Base-by-base conservation (phyloP, 371 early-diverging fungal species). In the Mortierella polycephala region DNA sequence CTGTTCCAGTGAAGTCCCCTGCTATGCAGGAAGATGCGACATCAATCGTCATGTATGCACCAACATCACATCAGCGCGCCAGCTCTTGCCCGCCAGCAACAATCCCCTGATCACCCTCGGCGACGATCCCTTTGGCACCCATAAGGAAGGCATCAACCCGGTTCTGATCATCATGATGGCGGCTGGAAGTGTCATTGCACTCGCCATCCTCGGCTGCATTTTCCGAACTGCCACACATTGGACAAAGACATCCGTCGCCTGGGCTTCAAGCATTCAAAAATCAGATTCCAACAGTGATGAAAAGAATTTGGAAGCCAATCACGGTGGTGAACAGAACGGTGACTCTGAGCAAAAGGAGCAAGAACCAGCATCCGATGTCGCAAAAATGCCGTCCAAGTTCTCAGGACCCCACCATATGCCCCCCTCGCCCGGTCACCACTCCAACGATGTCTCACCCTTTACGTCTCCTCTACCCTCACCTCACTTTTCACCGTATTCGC, bases 1-100 rank as follows among this genome's bases (percentile, higher is more conserved):
- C 50, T 77, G 79, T 20, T 77, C 79, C 10, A 60, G 23, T 8
- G 58, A 61, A n/a, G 79, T 77, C 12, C 73, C 79, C n/a, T 77
- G 79, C 21, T 77, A 72, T 62, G 72, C 69, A 7, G 79, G 79
- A 0, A 23, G 13, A 0, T 77, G 79, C 44, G 79, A 77, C 39
- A 40, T 20, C 16, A 45, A 52, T 13, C 47, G 62, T 2, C 49
- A 72, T 60, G 72, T 77, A 14, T 77, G 79, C 39, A 52, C 46
- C 50, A 57, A 68, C 45, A 71, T 68, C 58, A 65, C 67, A 14
- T 53, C 72, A 16, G 42, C 60, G 8, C 40, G 55, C 20, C 45
- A 47, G 4, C 21, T 57, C 1, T 54, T 71, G 11, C 64, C 75
- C 16, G 49, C 8, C 53, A 68, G 56, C 18, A 13, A 41, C 30